Evolutionary conservation across 2,329 filamentous ascomycete species (phyloP), one percentile per base, ranked within the genome.

Genomic region (Parastagonospora avenae): DNA sequence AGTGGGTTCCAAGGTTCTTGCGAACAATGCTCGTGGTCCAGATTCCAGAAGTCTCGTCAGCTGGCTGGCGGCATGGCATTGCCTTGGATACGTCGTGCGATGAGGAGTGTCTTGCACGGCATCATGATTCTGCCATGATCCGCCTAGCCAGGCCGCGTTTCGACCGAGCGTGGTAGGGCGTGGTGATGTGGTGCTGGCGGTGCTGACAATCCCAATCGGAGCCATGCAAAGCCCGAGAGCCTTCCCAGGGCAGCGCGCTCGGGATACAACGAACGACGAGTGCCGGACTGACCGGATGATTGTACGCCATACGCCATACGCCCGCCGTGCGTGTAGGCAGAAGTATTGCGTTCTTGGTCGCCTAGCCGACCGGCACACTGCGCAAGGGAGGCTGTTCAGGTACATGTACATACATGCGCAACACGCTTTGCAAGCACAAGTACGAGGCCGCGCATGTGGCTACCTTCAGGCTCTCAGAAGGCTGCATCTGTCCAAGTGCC

Each of bases 71-170:
- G 19, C 19, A 24, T 3, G 19, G 19, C 5, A 5, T 24, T 24
- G 19, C 3, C 3, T 24, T 24, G 19, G 19, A 24, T 24, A 5
- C 19, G 19, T 24, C 19, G 19, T 24, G 28, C 24, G 12, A 12
- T 12, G 19, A 7, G 28, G 15, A 32, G 8, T 10, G 12, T 33
- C 30, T 39, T 32, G 42, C 29, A 50, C 53, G 46, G 50, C 29
- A 56, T 54, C 50, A 44, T 52, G 44, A 47, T 41, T 33, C 33
- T 48, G 45, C 35, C 33, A 50, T 58, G 31, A 42, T 59, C 55
- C 56, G 52, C 49, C 51, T 46, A 46, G 19, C 37, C 43, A 54
- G 51, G 41, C 62, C 60, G 62, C 46, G 57, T 63, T 55, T 60
- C 46, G 59, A 51, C 62, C 59, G 59, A 62, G 52, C 57, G 56